These are phyloP conservation scores for Colletotrichum sp. DNA, from an alignment of 2,329 filamentous ascomycete genomes.

Conservation along the genomic window DNA sequence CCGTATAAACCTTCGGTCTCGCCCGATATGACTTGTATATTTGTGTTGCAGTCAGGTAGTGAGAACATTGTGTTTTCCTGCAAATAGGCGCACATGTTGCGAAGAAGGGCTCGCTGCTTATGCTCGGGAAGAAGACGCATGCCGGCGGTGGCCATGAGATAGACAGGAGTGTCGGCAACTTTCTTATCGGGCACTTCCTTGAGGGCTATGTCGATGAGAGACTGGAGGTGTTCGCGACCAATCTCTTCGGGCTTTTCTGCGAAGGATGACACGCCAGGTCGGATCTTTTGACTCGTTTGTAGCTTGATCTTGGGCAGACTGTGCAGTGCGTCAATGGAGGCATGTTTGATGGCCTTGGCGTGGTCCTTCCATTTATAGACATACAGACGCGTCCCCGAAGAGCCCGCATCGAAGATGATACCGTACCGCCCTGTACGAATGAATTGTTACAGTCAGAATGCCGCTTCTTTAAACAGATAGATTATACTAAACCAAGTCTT, in stretches of 20 bases:
- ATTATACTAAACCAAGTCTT: not conserved
- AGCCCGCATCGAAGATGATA: constrained; percentile 96
- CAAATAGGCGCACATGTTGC: constrained; percentile 83
- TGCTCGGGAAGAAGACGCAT: constrained; percentile 82
- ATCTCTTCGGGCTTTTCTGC: constrained; percentile 77
- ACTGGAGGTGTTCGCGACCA: constrained; percentile 80
- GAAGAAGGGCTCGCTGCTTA: constrained; percentile 75
- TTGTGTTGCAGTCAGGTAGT: constrained; percentile 85
- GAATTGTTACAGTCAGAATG: not conserved
- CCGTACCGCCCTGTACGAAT: constrained; percentile 72
- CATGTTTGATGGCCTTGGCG: constrained; percentile 57
- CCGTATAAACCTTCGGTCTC: constrained; percentile 96
- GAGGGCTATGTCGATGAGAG: constrained; percentile 82
- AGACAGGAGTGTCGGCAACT: constrained; percentile 85
- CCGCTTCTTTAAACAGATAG: not conserved
- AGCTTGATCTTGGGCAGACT: constrained; percentile 82
- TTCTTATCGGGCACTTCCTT: constrained; percentile 77
- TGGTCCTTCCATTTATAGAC: constrained; percentile 93
- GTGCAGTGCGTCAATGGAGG: constrained; percentile 63
- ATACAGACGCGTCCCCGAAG: constrained; percentile 93
- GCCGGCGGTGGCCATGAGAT: constrained; percentile 93
- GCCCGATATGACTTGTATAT: constrained; percentile 93
- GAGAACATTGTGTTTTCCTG: constrained; percentile 78
- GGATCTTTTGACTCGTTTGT: constrained; percentile 90
- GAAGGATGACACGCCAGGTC: constrained; percentile 91